phyloP scores from a whole-genome alignment of 2,329 filamentous ascomycete species.

The Bipolaris bicolor region DNA sequence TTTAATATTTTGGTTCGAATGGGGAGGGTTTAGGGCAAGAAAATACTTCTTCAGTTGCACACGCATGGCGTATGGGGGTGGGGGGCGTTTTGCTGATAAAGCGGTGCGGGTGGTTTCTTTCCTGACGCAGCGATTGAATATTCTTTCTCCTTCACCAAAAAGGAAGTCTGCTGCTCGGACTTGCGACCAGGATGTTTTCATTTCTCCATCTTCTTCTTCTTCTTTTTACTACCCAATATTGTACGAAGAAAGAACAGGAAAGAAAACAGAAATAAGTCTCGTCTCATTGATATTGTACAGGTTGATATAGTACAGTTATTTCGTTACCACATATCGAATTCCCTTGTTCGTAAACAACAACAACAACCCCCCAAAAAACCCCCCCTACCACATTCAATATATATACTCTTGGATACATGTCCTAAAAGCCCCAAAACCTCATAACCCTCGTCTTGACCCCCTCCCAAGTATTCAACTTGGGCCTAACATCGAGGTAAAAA shows the following conservation, averaged over 20 bases:
- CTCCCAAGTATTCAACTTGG: conserved; percentile 68
- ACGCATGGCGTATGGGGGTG: conserved; percentile 9
- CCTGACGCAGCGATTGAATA: background rate
- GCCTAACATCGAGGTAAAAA: conserved; percentile 70
- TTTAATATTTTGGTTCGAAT: background rate
- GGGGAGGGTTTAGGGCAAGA: background rate
- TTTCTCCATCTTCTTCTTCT: background rate
- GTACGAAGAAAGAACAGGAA: too few species aligned
- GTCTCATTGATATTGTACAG: background rate
- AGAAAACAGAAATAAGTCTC: background rate
- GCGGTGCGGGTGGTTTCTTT: conserved; percentile 6
- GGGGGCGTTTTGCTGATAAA: conserved; percentile 1
- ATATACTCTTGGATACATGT: background rate
- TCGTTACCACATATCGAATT: too few species aligned
- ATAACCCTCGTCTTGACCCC: conserved; percentile 63
- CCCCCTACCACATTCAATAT: background rate
- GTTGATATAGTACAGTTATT: background rate
- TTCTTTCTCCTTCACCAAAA: too few species aligned
- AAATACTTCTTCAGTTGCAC: conserved; percentile 4
- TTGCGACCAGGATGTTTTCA: too few species aligned
- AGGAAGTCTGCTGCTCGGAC: too few species aligned
- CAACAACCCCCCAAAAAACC: background rate
- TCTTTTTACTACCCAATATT: background rate
- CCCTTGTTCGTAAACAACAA: too few species aligned
- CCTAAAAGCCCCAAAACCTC: conserved; percentile 55